These are phyloP conservation scores for Jamesozyma jinghongensis DNA, from an alignment of 805 yeast genomes.

Conservation along the genomic window DNA sequence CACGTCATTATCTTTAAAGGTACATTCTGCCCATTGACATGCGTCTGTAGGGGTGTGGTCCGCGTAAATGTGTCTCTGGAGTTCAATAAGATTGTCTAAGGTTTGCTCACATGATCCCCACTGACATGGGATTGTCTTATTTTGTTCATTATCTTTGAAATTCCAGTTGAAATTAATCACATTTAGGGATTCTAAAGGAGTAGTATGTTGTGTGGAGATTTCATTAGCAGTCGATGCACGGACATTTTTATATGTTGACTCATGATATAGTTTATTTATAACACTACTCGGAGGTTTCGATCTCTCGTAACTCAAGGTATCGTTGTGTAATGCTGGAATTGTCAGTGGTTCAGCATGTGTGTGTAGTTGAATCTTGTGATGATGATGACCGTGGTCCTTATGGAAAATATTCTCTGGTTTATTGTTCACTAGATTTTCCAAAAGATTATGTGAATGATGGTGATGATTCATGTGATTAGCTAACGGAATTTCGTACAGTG, in stretches of 20 bases:
- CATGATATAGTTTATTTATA: too few species aligned
- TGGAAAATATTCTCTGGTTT: background rate
- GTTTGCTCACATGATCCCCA: conserved; percentile 53
- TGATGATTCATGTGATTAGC: conserved; percentile 27
- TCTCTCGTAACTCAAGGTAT: conserved; percentile 8
- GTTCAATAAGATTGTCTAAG: conserved; percentile 32
- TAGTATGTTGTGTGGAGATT: too few species aligned
- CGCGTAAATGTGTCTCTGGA: conserved; percentile 45
- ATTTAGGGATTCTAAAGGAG: conserved; percentile 3
- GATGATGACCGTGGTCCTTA: conserved; percentile 25
- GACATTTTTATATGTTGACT: too few species aligned
- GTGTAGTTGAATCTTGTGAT: conserved; percentile 33
- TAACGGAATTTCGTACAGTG: conserved; percentile 28
- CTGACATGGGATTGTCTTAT: conserved; percentile 38
- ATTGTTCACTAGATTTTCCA: conserved; percentile 8
- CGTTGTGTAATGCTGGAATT: background rate
- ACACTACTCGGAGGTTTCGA: too few species aligned
- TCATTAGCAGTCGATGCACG: too few species aligned
- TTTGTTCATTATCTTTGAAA: conserved; percentile 19
- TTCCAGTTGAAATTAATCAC: conserved; percentile 39
- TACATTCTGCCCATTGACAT: conserved; percentile 77
- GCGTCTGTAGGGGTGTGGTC: conserved; percentile 30
- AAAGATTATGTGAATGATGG: conserved; percentile 10
- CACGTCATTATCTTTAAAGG: conserved; percentile 44
- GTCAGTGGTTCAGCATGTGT: conserved; percentile 15